Conservation (phyloP, 2,329 filamentous ascomycete species). For the Hypocreales sp. region DNA sequence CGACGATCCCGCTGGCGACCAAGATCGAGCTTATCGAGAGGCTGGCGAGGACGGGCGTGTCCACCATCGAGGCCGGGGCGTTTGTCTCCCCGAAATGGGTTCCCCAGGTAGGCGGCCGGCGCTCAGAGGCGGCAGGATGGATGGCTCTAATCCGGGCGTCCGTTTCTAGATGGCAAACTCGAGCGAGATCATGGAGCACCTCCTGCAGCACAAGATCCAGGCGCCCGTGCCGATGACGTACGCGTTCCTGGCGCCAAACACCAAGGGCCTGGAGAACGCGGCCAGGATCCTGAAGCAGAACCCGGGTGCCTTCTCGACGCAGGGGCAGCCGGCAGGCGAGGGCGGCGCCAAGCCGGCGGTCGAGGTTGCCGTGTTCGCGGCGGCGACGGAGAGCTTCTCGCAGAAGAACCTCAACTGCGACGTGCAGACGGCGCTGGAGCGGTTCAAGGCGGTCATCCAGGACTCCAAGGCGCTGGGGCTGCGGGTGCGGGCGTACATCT, state of each 20-base stretch:
- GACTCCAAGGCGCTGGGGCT: constrained; percentile 49
- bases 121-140: too few species aligned
- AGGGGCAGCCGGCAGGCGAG: constrained; percentile 25
- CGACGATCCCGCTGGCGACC: constrained; percentile 49
- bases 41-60: constrained; percentile 51
- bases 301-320: constrained; percentile 32
- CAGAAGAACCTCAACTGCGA: constrained; percentile 71
- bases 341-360: constrained; percentile 28
- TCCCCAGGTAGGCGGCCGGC: constrained; percentile 57
- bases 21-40: constrained; percentile 64
- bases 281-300: constrained; percentile 34
- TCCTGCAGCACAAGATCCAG: constrained; percentile 41
- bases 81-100: constrained; percentile 78
- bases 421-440: constrained; percentile 55
- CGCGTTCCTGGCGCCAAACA: constrained; percentile 69
- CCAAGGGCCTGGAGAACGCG: constrained; percentile 54
- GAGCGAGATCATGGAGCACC: constrained; percentile 53
- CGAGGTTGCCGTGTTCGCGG: constrained; percentile 70
- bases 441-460: constrained; percentile 55
- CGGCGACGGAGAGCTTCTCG: constrained; percentile 68
- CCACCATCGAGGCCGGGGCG: constrained; percentile 64
- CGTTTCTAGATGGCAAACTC: constrained; percentile 58
- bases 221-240: constrained; percentile 48
- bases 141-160: too few species aligned
- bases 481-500: constrained; percentile 65